Evolutionary conservation across 2,329 filamentous ascomycete genomes (phyloP).

Genomic region (Sporothrix sp.): DNA sequence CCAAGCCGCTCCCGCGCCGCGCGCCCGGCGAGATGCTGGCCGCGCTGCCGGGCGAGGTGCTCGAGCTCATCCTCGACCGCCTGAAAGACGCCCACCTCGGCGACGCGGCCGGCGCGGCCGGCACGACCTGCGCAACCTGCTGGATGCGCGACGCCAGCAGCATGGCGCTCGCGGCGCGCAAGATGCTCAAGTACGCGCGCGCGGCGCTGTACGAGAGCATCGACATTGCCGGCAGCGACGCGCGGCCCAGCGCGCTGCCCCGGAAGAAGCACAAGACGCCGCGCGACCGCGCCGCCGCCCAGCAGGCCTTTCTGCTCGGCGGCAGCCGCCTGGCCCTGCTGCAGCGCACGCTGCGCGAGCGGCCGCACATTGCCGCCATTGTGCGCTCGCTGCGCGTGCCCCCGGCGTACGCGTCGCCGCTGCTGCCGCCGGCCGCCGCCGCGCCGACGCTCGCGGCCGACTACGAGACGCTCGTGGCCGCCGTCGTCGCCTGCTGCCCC

Average conservation of each 20-base stretch:
- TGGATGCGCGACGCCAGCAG: conserved; percentile 53
- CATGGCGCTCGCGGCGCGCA: conserved; percentile 40
- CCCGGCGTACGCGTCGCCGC: conserved; percentile 21
- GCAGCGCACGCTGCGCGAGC: conserved; percentile 46
- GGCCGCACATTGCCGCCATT: conserved; percentile 41
- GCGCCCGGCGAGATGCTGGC: conserved; percentile 42
- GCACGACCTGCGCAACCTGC: conserved; percentile 49
- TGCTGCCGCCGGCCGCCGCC: not conserved
- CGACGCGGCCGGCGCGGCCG: not conserved
- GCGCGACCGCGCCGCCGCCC: conserved; percentile 20
- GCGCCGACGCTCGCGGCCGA: conserved; percentile 29
- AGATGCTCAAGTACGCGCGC: conserved; percentile 42
- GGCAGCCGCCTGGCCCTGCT: conserved; percentile 46
- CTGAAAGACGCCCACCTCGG: conserved; percentile 43
- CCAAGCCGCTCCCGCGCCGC: conserved; percentile 23
- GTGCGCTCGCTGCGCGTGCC: conserved; percentile 51
- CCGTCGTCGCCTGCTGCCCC: conserved; percentile 54
- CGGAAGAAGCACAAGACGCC: conserved; percentile 47
- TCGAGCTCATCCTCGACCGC: conserved; percentile 45
- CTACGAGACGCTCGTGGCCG: conserved; percentile 49
- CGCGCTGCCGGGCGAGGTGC: conserved; percentile 48
- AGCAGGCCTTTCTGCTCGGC: conserved; percentile 32
- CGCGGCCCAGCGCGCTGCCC: conserved; percentile 37
- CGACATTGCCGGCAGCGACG: conserved; percentile 47
- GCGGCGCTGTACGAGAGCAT: conserved; percentile 49